Evolutionary conservation across 768 basidiomycete species (phyloP).

Genomic region (Podaxis rugospora): DNA sequence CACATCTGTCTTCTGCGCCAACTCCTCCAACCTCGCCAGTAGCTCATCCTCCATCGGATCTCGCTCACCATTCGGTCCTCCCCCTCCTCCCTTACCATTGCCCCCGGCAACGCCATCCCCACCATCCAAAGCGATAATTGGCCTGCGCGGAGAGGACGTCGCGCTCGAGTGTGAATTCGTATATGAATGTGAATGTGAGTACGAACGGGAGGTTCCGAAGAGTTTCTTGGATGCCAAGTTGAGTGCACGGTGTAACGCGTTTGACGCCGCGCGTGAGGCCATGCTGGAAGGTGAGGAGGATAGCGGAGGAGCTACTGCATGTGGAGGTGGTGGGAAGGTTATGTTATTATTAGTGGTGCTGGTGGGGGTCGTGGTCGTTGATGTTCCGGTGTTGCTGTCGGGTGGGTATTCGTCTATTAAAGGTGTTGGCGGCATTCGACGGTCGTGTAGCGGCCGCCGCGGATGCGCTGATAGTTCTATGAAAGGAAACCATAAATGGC

Average conservation of each 20-base stretch:
- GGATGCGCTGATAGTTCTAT: constrained; percentile 64
- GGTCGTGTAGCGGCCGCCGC: constrained; percentile 55
- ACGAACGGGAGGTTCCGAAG: constrained; percentile 48
- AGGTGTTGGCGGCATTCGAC: constrained; percentile 44
- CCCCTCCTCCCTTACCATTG: neutral
- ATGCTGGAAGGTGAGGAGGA: constrained; percentile 63
- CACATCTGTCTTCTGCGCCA: constrained; percentile 95
- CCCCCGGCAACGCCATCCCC: constrained; percentile 11
- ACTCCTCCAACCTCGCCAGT: constrained; percentile 77
- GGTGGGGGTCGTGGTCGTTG: constrained; percentile 13
- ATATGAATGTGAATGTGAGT: constrained; percentile 27
- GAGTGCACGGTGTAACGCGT: constrained; percentile 76
- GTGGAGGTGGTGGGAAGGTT: constrained; percentile 66
- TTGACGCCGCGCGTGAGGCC: constrained; percentile 61
- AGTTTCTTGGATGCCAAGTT: constrained; percentile 78
- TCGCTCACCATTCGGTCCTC: constrained; percentile 30
- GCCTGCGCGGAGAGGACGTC: constrained; percentile 56
- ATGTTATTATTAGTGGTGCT: constrained; percentile 38
- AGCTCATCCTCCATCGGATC: constrained; percentile 81
- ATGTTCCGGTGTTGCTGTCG: constrained; percentile 20
- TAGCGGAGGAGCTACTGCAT: constrained; percentile 49
- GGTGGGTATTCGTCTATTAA: constrained; percentile 39
- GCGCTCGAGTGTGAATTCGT: constrained; percentile 19
- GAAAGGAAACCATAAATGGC: constrained; percentile 2
- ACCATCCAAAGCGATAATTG: constrained; percentile 42